These are phyloP conservation scores for Alternaria metachromatica DNA, from an alignment of 2,329 filamentous ascomycete genomes.

Conservation along the genomic window DNA sequence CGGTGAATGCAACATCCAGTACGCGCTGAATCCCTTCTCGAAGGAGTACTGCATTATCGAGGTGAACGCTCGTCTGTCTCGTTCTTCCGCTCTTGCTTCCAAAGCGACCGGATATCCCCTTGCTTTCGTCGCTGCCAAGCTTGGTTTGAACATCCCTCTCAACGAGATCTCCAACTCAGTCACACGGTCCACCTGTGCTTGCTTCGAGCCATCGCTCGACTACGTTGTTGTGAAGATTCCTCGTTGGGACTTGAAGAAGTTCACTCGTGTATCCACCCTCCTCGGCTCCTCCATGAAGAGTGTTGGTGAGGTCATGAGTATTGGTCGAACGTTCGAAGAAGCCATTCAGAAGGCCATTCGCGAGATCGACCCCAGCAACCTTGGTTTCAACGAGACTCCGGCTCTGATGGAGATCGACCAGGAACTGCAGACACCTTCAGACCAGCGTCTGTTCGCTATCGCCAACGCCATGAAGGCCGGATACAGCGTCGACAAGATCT, in stretches of 20 bases:
- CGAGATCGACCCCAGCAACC: conserved; percentile 91
- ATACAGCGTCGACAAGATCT: conserved; percentile 95
- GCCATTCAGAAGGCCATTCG: conserved; percentile 98
- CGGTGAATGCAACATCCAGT: conserved; percentile 99
- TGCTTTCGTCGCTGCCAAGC: conserved; percentile 95
- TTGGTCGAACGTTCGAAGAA: conserved; percentile 95
- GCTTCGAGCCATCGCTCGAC: conserved; percentile 97
- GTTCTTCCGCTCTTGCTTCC: conserved; percentile 93
- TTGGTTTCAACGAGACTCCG: conserved; percentile 88
- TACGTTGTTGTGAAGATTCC: conserved; percentile 99
- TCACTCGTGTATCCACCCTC: conserved; percentile 93
- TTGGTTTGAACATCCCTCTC: conserved; percentile 90
- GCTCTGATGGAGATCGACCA: conserved; percentile 92
- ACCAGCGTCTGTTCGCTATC: conserved; percentile 96
- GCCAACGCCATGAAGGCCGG: conserved; percentile 96
- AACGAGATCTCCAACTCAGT: conserved; percentile 98
- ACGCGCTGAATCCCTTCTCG: conserved; percentile 93
- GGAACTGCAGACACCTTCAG: conserved; percentile 95
- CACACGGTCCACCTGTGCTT: conserved; percentile 93
- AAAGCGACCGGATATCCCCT: conserved; percentile 97
- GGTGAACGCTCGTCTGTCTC: conserved; percentile 93
- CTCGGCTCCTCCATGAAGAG: conserved; percentile 99
- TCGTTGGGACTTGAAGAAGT: conserved; percentile 98
- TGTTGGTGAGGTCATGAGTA: conserved; percentile 98
- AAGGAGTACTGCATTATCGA: conserved; percentile 99